Conservation (phyloP, 306 rosid species). For the Citrullus amarus region DNA sequence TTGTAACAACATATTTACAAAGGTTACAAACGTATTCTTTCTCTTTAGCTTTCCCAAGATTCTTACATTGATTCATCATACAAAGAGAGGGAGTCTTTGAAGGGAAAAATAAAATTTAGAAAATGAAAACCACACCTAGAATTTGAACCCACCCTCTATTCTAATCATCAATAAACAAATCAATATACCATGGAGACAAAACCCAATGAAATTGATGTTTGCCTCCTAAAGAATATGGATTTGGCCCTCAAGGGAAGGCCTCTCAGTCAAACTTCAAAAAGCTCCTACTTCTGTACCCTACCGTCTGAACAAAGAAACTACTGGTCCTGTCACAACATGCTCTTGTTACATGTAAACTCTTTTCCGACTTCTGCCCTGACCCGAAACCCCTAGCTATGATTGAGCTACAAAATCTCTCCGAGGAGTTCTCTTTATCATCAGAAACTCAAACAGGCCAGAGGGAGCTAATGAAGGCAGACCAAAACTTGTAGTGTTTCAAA, state of each 20-base stretch:
- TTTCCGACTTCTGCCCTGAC: slow-evolving; percentile 16
- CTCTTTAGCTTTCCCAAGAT: slow-evolving; percentile 14
- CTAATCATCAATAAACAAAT: slow-evolving; percentile 36
- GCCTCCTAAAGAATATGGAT: slow-evolving; percentile 86
- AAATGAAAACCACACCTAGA: slow-evolving; percentile 30
- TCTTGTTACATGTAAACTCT: slow-evolving; percentile 21
- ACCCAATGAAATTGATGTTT: slow-evolving; percentile 22
- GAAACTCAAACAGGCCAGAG: slow-evolving; percentile 25
- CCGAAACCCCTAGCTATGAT: slow-evolving; percentile 16
- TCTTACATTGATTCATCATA: slow-evolving; percentile 37
- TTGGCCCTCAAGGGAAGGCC: slow-evolving; percentile 26
- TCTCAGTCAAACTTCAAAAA: slow-evolving; percentile 36
- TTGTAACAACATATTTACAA: slow-evolving; percentile 60
- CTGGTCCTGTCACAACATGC: slow-evolving; percentile 32
- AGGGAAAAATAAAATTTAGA: slow-evolving; percentile 21
- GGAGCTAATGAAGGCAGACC: slow-evolving; percentile 28
- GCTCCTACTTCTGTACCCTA: slow-evolving; percentile 38
- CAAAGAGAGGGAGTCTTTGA: slow-evolving; percentile 27
- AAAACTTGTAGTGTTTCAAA: slow-evolving; percentile 11
- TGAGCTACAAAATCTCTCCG: slow-evolving; percentile 20
- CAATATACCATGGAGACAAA: slow-evolving; percentile 54
- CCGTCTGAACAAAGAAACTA: slow-evolving; percentile 25
- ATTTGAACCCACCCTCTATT: slow-evolving; percentile 31
- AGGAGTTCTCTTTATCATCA: slow-evolving; percentile 15
- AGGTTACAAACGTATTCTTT: slow-evolving; percentile 33